phyloP scores from a whole-genome alignment of 768 basidiomycete genomes.

The Leccinum incarnatum region DNA sequence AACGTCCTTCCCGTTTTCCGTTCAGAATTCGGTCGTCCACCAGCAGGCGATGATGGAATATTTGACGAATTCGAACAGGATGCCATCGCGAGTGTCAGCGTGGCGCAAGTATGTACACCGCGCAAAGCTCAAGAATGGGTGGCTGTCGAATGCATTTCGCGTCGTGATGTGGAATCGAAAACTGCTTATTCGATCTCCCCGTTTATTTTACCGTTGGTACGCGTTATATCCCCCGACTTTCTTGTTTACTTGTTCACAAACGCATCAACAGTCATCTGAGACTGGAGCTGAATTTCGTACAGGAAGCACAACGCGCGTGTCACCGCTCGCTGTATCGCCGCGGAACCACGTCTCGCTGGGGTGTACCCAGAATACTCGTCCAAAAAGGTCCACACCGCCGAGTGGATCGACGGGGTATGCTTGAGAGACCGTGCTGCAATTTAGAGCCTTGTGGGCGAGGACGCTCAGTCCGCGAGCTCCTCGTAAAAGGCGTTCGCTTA shows the following conservation, averaged over 20 bases:
- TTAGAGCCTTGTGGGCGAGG: constrained; percentile 55
- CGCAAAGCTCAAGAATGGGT: constrained; percentile 72
- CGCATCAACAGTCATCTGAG: constrained; percentile 73
- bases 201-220: constrained; percentile 45
- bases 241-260: not conserved
- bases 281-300: constrained; percentile 76
- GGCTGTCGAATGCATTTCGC: constrained; percentile 78
- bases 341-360: constrained; percentile 66
- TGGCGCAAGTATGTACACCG: constrained; percentile 71
- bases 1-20: too few species aligned
- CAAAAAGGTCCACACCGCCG: constrained; percentile 76
- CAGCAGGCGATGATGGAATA: too few species aligned
- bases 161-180: constrained; percentile 75
- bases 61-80: too few species aligned
- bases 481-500: constrained; percentile 24
- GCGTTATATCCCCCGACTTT: constrained; percentile 20
- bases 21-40: too few species aligned
- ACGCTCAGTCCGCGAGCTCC: not conserved
- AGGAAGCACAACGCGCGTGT: constrained; percentile 77
- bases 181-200: constrained; percentile 70
- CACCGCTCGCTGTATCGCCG: constrained; percentile 64
- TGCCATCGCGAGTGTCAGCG: constrained; percentile 62
- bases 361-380: constrained; percentile 57
- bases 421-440: constrained; percentile 64
- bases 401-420: constrained; percentile 68